Base-by-base conservation (phyloP, 192 early-diverging fungal species). In the Glomus cerebriforme region DNA sequence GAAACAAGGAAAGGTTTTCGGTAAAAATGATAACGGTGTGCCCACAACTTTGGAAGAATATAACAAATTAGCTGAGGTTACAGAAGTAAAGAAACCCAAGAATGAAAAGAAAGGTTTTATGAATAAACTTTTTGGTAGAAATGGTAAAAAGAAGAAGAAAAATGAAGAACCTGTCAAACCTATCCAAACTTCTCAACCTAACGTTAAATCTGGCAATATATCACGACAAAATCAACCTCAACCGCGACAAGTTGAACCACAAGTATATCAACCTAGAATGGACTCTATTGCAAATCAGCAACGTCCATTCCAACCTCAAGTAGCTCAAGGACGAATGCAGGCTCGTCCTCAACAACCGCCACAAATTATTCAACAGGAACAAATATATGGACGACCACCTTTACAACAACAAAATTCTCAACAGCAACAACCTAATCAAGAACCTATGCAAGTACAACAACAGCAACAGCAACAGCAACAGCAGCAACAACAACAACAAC, bases 31-130 rank as follows among this genome's bases (percentile, higher is more conserved):
- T n/a, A 37, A 6, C 9, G 47, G 2, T 47, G 65, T 22, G 19
- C 3, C 79, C 34, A 49, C 75, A 27, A 29, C 6, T 27, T 7
- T 22, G 17, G 43, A 70, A 31, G 78, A 80, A 15, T 34, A 74
- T 15, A 79, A 71, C 19, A 65, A 60, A 59, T 60, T 76, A 0
- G 34, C 68, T 69, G 77, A 82, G 19, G 67, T 79, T 54, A 72
- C 77, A 45, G 81, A 82, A 43, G 79, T 32, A 6, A 68, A 81
- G 64, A 86, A 83, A 39, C 80, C 73, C 17, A 80, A 80, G 62
- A 81, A 85, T 65, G 43, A 78, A 26, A 19, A 24, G 26, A 24
- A 32, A 59, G 66, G 77, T 34, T 69, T 49, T 59, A 34, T 78
- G 31, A 78, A 67, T 17, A 78, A 59, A 27, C 31, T 78, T 5